Evolutionary conservation across 2,329 filamentous ascomycete genomes (phyloP).

Genomic region (Dendrostoma leiphaemia): DNA sequence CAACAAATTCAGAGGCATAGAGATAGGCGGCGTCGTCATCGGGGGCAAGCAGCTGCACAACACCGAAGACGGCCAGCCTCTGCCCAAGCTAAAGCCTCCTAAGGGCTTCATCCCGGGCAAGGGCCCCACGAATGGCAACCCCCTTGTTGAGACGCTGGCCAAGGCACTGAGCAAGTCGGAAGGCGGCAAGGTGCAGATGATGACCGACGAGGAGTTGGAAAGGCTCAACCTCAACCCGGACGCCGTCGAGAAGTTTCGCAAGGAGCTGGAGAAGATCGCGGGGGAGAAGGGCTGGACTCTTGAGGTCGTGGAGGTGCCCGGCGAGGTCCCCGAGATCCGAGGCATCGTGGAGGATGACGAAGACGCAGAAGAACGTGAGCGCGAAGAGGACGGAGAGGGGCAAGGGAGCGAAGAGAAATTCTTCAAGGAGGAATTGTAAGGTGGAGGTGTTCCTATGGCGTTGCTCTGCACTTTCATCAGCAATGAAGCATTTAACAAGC

Average conservation of each 20-base stretch:
- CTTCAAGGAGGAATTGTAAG: conserved; percentile 52
- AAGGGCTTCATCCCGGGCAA: conserved; percentile 35
- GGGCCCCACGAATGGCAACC: conserved; percentile 21
- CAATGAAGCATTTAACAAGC: background rate
- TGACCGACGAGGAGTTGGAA: conserved; percentile 66
- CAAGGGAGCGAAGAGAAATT: conserved; percentile 51
- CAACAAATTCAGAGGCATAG: conserved; percentile 31
- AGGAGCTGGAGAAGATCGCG: conserved; percentile 66
- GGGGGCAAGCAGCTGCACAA: conserved; percentile 49
- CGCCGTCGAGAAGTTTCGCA: conserved; percentile 66
- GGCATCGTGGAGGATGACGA: conserved; percentile 65
- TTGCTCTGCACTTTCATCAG: background rate
- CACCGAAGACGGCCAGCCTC: conserved; percentile 46
- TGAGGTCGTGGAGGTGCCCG: conserved; percentile 71
- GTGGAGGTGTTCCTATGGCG: background rate
- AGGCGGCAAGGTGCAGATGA: conserved; percentile 58
- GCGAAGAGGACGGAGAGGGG: conserved; percentile 23
- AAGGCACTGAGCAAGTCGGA: conserved; percentile 49
- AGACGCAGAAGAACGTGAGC: conserved; percentile 34
- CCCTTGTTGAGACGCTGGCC: conserved; percentile 44
- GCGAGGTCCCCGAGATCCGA: conserved; percentile 60
- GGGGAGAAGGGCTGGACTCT: conserved; percentile 75
- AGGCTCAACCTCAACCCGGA: conserved; percentile 65
- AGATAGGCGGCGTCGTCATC: conserved; percentile 53
- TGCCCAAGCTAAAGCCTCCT: conserved; percentile 44